These are phyloP conservation scores for Parathielavia appendiculata DNA, from an alignment of 495 filamentous ascomycete species.

Conservation along the genomic window DNA sequence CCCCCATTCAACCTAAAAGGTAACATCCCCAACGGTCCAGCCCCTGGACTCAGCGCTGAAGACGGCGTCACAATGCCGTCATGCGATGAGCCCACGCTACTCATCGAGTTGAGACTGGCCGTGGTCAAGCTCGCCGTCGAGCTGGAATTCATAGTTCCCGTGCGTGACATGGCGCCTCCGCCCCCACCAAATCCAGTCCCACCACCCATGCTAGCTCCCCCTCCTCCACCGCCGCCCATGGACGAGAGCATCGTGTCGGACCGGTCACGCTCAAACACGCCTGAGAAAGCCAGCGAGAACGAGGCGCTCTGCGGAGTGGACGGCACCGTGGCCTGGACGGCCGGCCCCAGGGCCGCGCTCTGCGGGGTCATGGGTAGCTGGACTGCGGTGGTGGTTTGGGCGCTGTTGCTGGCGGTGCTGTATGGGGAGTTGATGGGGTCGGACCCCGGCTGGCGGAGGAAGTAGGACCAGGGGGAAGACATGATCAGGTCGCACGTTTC, in stretches of 20 bases:
- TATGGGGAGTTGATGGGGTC: constrained; percentile 11
- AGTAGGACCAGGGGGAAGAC: constrained; percentile 67
- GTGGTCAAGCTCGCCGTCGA: constrained; percentile 28
- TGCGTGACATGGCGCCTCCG: constrained; percentile 30
- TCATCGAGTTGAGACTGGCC: constrained; percentile 38
- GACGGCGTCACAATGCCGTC: constrained; percentile 29
- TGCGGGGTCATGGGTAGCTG: constrained; percentile 60
- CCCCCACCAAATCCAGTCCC: constrained; percentile 34
- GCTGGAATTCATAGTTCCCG: constrained; percentile 42
- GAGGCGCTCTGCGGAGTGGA: constrained; percentile 65
- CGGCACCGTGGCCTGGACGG: constrained; percentile 83
- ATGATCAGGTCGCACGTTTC: constrained; percentile 70
- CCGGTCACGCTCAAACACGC: constrained; percentile 58
- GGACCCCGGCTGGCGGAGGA: constrained; percentile 26
- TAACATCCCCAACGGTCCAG: constrained; percentile 17
- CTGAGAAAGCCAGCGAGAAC: constrained; percentile 60
- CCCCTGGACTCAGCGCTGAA: constrained; percentile 39
- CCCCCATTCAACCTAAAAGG: constrained; percentile 25
- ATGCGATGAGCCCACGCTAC: constrained; percentile 35
- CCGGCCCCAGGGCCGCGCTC: constrained; percentile 80
- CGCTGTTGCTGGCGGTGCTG: constrained; percentile 5
- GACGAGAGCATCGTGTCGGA: constrained; percentile 62
- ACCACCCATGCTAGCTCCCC: constrained; percentile 17
- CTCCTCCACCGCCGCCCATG: constrained; percentile 35
- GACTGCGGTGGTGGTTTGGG: constrained; percentile 33